These are phyloP conservation scores for Pholiota conissans DNA, from an alignment of 768 basidiomycete species.

Conservation along the genomic window DNA sequence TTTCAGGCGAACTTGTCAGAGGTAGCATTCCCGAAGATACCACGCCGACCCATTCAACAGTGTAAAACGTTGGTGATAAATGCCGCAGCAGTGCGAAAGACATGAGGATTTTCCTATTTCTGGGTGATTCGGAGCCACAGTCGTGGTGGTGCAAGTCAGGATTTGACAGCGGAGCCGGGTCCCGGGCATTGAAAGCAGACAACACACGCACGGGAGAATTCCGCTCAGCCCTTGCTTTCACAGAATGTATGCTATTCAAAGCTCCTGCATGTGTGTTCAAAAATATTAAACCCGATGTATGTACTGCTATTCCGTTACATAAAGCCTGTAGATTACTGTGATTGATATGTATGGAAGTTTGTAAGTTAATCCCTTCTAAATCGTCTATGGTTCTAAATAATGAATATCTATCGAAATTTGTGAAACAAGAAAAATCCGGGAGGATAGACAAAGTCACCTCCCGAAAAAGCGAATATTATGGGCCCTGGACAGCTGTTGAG, in stretches of 20 bases:
- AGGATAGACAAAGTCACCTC: background rate
- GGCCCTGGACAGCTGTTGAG: background rate
- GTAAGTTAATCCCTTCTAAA: too few relatives aligned
- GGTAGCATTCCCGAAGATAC: conserved; percentile 1
- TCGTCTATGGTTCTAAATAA: background rate
- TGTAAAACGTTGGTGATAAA: conserved; percentile 1
- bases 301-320: background rate
- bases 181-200: background rate
- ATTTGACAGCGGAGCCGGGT: background rate
- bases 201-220: background rate
- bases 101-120: background rate
- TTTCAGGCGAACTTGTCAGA: conserved; percentile 1
- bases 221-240: too few relatives aligned
- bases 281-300: background rate
- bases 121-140: background rate
- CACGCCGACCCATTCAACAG: background rate
- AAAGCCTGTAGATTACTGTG: background rate
- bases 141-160: background rate
- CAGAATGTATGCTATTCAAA: background rate
- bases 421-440: background rate
- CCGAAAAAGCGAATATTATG: background rate
- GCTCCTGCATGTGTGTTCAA: background rate
- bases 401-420: background rate
- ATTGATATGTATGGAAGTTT: background rate
- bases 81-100: conserved; percentile 1